phyloP scores from a whole-genome alignment of 352 stramenopile species.

The Albugo candida region DNA sequence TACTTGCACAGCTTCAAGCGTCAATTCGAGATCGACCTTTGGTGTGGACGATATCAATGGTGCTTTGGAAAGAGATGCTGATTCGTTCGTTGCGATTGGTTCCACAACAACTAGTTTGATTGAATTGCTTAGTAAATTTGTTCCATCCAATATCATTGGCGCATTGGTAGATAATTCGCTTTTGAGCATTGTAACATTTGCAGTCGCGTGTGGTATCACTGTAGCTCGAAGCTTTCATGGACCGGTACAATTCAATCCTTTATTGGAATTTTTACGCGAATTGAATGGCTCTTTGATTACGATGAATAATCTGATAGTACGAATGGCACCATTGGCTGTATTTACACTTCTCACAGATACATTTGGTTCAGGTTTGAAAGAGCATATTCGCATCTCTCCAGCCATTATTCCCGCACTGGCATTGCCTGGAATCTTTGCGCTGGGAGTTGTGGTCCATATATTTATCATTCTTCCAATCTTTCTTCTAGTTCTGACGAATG shows the following conservation, averaged over 20 bases:
- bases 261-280: slow-evolving; percentile 61
- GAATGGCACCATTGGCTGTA: slow-evolving; percentile 52
- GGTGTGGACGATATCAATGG: slow-evolving; percentile 32
- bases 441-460: slow-evolving; percentile 33
- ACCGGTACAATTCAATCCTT: slow-evolving; percentile 41
- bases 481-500: slow-evolving; percentile 33
- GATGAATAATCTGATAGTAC: slow-evolving; percentile 53
- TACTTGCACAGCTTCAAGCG: slow-evolving; percentile 23
- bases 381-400: slow-evolving; percentile 22
- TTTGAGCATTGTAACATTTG: slow-evolving; percentile 50
- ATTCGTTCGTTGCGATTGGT: slow-evolving; percentile 6
- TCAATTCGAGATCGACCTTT: slow-evolving; percentile 17
- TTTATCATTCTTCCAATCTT: slow-evolving; percentile 33
- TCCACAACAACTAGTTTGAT: slow-evolving; percentile 47
- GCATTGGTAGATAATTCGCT: slow-evolving; percentile 45
- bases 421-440: slow-evolving; percentile 20
- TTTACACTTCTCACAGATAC: slow-evolving; percentile 46
- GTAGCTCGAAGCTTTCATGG: slow-evolving; percentile 53
- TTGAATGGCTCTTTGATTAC: slow-evolving; percentile 59
- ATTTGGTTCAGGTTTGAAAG: slow-evolving; percentile 21
- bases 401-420: slow-evolving; percentile 18
- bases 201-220: slow-evolving; percentile 34
- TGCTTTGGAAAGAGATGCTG: slow-evolving; percentile 23
- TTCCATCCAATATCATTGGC: slow-evolving; percentile 53
- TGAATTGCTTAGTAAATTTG: slow-evolving; percentile 29